These are phyloP conservation scores for Cercis canadensis DNA, from an alignment of 306 rosid species.

Conservation along the genomic window DNA sequence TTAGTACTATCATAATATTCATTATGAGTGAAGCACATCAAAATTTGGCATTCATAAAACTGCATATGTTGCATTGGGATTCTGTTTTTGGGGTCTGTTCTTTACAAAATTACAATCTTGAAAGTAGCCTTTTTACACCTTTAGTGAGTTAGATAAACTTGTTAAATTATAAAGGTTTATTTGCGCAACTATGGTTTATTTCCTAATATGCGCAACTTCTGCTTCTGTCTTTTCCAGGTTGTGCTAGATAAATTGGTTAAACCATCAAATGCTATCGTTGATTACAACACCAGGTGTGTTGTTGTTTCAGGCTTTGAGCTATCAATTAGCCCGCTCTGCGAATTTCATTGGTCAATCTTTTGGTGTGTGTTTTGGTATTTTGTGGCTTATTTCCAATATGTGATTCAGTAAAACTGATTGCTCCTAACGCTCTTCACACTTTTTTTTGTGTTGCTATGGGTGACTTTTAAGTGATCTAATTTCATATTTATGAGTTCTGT, in stretches of 20 bases:
- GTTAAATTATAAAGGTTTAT: slow-evolving; percentile 12
- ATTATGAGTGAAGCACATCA: not conserved
- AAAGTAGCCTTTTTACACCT: slow-evolving; percentile 10
- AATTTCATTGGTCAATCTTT: slow-evolving; percentile 11
- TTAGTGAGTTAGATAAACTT: not conserved
- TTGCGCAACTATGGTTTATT: not conserved
- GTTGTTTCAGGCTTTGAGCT: no score
- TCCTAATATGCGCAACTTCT: slow-evolving; percentile 12
- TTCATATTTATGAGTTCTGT: slow-evolving; percentile 2
- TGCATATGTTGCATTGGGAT: slow-evolving; percentile 9
- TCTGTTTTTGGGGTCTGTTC: slow-evolving; percentile 16
- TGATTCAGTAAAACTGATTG: not conserved
- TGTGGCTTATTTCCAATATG: not conserved
- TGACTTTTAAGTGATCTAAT: not conserved
- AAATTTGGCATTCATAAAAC: not conserved
- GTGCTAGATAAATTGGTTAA: slow-evolving; percentile 90
- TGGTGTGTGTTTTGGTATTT: not conserved
- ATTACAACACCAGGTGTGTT: slow-evolving; percentile 88
- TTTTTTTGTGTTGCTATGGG: not conserved
- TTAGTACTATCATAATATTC: slow-evolving; percentile 16
- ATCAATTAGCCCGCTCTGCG: not conserved
- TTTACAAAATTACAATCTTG: slow-evolving; percentile 6
- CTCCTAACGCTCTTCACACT: not conserved
- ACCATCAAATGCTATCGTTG: slow-evolving; percentile 76
- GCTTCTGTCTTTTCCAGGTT: slow-evolving; percentile 58